Evolutionary conservation across 148 eudicot species (phyloP), one percentile per base, ranked within the genome.

Genomic region (Rhododendron williamsianum): DNA sequence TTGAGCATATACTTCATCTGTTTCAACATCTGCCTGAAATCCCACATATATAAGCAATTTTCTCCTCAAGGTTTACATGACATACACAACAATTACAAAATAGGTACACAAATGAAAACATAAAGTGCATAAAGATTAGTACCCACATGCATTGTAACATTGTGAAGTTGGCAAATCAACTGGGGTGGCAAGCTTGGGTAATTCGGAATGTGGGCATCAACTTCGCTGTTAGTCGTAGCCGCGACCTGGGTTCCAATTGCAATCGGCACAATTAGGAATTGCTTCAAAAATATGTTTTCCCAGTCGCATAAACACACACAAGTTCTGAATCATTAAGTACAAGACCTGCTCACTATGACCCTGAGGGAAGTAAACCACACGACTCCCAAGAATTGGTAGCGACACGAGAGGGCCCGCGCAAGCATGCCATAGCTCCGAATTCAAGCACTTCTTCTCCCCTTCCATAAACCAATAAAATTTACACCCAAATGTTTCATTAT

Each of bases 91-190:
- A 51, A 33, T 52, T 19, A 36, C 36, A 43, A 4, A 54, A 19
- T n/a, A 6, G 27, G 51, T 33, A 51, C 25, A 76, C 12, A n/a
- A 19, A 18, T 18, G 52, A 74, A 48, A 41, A 54, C 35, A 63
- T 81, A n/a, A 82, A 30, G 46, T 4, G 27, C 35, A 46, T 45
- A 90, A 86, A 84, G 84, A 82, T 76, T 33, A 78, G 89, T 87
- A 92, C 97, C 88, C 90, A 97, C 99, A 91, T 97, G 99, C 99
- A 97, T 97, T 84, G 96, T 97, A 85, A 97, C 96, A 92, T 97
- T 97, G 91, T 95, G 99, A 85, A 97, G 96, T 87, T 97, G 99
- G 87, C 99, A 97, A 84, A 97, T 93, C 86, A 97, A 91, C 89
- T 97, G 99, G 23, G 99, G 94, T 33, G 97, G 96, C 85, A 97